Conservation (phyloP, 352 stramenopile genomes). For the Pythium grandisporangium region DNA sequence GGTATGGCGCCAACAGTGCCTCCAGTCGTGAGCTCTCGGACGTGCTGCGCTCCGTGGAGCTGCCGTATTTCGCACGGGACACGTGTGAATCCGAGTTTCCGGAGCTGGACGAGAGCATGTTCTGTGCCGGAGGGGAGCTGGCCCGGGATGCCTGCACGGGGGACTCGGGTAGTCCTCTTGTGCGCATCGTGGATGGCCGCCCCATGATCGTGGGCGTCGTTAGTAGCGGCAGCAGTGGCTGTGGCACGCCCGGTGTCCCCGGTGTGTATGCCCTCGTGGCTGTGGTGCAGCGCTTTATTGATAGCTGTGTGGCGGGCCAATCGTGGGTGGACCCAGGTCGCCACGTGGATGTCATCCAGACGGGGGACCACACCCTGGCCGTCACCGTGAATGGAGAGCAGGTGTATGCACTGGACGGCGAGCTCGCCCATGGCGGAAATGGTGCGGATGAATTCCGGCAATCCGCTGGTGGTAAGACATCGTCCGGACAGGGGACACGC, state of each 20-base stretch:
- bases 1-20: slow-evolving; percentile 22
- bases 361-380: no score
- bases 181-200: slow-evolving; percentile 10
- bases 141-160: slow-evolving; percentile 27
- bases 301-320: slow-evolving; percentile 13
- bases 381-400: background rate
- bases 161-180: slow-evolving; percentile 26
- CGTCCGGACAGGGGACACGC: no score
- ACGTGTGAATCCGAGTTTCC: slow-evolving; percentile 17
- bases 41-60: slow-evolving; percentile 15
- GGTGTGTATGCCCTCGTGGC: slow-evolving; percentile 23
- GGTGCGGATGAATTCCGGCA: no score
- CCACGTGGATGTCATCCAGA: no score
- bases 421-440: background rate
- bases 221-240: slow-evolving; percentile 27
- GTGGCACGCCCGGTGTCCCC: slow-evolving; percentile 18
- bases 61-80: slow-evolving; percentile 17
- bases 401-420: background rate
- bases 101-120: slow-evolving; percentile 29
- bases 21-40: slow-evolving; percentile 11
- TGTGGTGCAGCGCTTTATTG: slow-evolving; percentile 17
- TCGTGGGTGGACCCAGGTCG: slow-evolving; percentile 15
- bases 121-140: slow-evolving; percentile 24
- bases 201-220: slow-evolving; percentile 26
- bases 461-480: no score